Conservation (phyloP, 139 green algal genomes). For the Deuterostichococcus epilithicus region DNA sequence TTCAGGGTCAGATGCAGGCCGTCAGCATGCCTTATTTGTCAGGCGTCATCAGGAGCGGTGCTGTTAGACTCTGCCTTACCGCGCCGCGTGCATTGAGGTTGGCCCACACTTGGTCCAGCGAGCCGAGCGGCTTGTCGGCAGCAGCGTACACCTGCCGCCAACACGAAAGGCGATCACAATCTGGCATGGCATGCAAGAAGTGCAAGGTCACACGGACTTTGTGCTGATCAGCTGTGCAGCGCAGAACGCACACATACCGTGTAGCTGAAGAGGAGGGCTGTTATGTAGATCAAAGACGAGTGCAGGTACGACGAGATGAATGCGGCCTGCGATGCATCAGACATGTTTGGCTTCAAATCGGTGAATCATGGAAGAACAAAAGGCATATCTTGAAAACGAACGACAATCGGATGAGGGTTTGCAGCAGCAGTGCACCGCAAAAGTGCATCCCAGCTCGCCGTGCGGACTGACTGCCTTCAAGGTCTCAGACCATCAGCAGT, state of each 20-base stretch:
- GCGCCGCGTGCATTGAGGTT: conserved; percentile 55
- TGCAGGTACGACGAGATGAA: conserved; percentile 67
- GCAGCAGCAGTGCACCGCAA: too few species aligned
- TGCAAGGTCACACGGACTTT: conserved; percentile 6
- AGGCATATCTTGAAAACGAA: too few species aligned
- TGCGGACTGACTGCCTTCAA: too few species aligned
- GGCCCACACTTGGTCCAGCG: conserved; percentile 10
- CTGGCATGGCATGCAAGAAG: too few species aligned
- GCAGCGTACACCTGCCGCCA: conserved; percentile 1
- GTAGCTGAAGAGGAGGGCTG: neutral
- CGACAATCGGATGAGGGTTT: too few species aligned
- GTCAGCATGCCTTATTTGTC: neutral
- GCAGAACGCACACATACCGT: conserved; percentile 63
- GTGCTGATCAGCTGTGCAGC: conserved; percentile 68
- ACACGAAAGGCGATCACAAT: too few species aligned
- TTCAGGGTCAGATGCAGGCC: neutral
- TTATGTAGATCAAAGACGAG: conserved; percentile 58
- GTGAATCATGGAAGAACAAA: too few species aligned
- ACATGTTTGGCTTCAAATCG: too few species aligned
- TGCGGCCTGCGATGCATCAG: conserved; percentile 31
- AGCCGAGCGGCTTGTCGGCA: conserved; percentile 28
- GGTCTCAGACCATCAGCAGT: too few species aligned
- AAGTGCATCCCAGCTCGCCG: too few species aligned
- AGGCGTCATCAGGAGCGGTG: neutral
- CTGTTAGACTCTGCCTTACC: neutral